Percentiles rank a stretch among this genome's conserved stretches.
These are phyloP conservation scores for Teratosphaeria viscida DNA, from an alignment of 2,329 filamentous ascomycete genomes.

Conservation along the genomic window DNA sequence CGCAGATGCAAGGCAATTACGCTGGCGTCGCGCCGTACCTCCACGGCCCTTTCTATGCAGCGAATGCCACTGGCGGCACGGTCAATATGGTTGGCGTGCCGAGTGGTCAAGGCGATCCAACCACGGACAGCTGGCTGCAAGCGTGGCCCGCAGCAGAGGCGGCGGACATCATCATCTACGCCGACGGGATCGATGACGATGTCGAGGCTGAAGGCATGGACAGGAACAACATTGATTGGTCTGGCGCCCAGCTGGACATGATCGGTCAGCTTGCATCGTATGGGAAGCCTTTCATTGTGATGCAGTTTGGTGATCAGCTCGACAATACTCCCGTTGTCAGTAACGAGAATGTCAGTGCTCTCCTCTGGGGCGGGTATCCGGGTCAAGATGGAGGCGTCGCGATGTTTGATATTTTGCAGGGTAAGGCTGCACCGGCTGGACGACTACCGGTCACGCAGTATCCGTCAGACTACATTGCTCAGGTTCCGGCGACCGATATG, in stretches of 20 bases:
- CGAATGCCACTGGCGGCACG: conserved; percentile 34
- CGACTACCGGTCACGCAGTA: conserved; percentile 33
- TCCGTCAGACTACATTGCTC: conserved; percentile 39
- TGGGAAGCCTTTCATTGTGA: conserved; percentile 43
- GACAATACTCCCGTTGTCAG: conserved; percentile 42
- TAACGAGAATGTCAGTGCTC: conserved; percentile 39
- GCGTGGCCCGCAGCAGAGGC: conserved; percentile 29
- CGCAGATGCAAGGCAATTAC: conserved; percentile 51
- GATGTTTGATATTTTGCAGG: conserved; percentile 44
- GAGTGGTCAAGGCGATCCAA: conserved; percentile 24
- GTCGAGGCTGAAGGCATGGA: conserved; percentile 45
- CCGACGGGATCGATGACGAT: conserved; percentile 45
- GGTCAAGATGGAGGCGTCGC: conserved; percentile 50
- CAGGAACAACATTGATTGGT: conserved; percentile 42
- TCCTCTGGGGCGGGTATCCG: conserved; percentile 51
- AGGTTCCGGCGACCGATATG: conserved; percentile 48
- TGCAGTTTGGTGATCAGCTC: conserved; percentile 43
- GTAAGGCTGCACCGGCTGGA: conserved; percentile 41
- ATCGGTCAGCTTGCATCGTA: conserved; percentile 37
- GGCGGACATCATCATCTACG: conserved; percentile 44
- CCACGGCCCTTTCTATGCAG: conserved; percentile 43
- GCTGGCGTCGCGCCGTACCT: conserved; percentile 46
- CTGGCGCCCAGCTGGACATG: conserved; percentile 40
- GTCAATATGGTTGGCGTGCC: conserved; percentile 36
- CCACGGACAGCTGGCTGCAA: conserved; percentile 21